phyloP scores from a whole-genome alignment of 768 basidiomycete genomes.

The Fistulinella prunicolor region DNA sequence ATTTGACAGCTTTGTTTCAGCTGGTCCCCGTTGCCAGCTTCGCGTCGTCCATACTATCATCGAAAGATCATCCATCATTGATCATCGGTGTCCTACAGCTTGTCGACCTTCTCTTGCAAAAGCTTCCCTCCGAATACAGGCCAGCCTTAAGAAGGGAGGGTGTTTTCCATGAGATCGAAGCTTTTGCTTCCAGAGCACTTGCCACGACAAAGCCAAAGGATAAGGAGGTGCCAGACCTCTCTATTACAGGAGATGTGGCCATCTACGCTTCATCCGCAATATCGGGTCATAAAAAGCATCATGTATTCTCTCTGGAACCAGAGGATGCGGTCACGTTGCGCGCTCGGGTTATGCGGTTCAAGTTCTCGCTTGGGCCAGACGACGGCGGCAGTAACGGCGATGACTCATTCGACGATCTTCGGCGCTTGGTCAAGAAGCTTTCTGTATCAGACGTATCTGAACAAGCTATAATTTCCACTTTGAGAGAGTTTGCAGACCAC shows the following conservation, averaged over 20 bases:
- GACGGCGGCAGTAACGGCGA: slow-evolving; percentile 53
- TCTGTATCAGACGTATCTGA: slow-evolving; percentile 54
- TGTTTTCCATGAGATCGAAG: slow-evolving; percentile 92
- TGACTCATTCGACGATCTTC: slow-evolving; percentile 61
- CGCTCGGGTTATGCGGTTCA: slow-evolving; percentile 86
- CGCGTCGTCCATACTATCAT: slow-evolving; percentile 89
- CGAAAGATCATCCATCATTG: slow-evolving; percentile 83
- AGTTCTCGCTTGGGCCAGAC: slow-evolving; percentile 61
- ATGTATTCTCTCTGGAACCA: slow-evolving; percentile 69
- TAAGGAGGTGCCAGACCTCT: slow-evolving; percentile 33
- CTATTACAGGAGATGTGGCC: slow-evolving; percentile 36
- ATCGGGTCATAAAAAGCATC: slow-evolving; percentile 66
- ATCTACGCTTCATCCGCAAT: slow-evolving; percentile 44
- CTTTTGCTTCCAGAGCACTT: slow-evolving; percentile 62
- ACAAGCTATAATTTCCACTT: slow-evolving; percentile 54
- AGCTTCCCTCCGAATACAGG: slow-evolving; percentile 80
- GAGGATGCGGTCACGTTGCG: slow-evolving; percentile 91
- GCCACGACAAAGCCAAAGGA: slow-evolving; percentile 52
- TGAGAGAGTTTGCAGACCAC: slow-evolving; percentile 75
- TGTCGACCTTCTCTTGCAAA: slow-evolving; percentile 84
- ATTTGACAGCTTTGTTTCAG: slow-evolving; percentile 40
- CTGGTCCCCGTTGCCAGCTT: slow-evolving; percentile 94
- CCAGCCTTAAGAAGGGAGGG: slow-evolving; percentile 93
- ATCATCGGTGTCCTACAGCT: slow-evolving; percentile 90
- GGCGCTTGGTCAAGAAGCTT: slow-evolving; percentile 63